Base-by-base conservation (phyloP, 805 yeast genomes). In the Yamadazyma insecticola region DNA sequence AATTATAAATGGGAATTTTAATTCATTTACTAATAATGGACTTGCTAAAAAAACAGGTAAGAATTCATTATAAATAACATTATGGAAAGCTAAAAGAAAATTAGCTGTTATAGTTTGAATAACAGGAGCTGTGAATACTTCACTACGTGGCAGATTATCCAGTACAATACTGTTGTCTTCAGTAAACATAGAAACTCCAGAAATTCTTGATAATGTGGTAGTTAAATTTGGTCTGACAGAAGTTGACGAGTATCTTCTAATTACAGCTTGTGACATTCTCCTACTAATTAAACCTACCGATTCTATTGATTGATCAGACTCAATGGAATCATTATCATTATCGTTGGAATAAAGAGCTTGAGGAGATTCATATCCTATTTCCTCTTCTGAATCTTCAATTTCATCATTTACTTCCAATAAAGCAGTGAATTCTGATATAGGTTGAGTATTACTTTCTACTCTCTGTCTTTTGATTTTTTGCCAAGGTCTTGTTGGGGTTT, bases 281-380 rank as follows among this genome's bases (percentile, higher is more conserved):
- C 52, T 33, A 14, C 48, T 28, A 9, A 39, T 22, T 5, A 24
- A 29, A 2, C 37, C 39, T 1, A 32, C 13, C 6, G 32, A 28
- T 4, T 35, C 37, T 5, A 28, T 19, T 24, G 35, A 33, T 8
- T 17, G 24, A 14, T 31, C 29, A 9, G 38, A 32, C 5, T 20
- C 18, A n/a, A n/a, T n/a, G n/a, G n/a, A n/a, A n/a, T n/a, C n/a
- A n/a, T n/a, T n/a, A n/a, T n/a, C n/a, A n/a, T n/a, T n/a, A n/a
- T n/a, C n/a, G n/a, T n/a, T n/a, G n/a, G n/a, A n/a, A n/a, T n/a
- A n/a, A n/a, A n/a, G n/a, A 26, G 86, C 79, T 61, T 87, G 96
- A 23, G 88, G 77, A 6, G 89, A 60, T 13, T 83, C 81, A 42
- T 71, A 67, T 14, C 98, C 98, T 50, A 83, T 87, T 1, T 57